Evolutionary conservation across 1,139 yeast species (phyloP), one percentile per base, ranked within the genome.

Genomic region (Wickerhamiella infanticola): DNA sequence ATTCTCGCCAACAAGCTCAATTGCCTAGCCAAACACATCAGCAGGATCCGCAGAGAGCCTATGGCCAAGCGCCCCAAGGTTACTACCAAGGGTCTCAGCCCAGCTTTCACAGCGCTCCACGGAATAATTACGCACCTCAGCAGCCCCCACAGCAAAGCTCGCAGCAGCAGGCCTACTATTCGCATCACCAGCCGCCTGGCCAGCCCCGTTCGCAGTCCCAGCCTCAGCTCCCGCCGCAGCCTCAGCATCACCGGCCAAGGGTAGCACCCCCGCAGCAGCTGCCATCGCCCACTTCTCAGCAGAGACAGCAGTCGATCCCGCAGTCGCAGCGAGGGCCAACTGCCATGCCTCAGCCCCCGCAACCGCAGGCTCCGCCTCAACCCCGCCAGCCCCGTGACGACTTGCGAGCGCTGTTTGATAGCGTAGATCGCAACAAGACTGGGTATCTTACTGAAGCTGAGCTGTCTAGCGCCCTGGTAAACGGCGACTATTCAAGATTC

Each of bases 371-470:
- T 24, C 48, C 13, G 27, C 29, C 24, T 25, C 44, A 3, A 29
- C 37, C 35, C 7, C 23, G 26, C 6, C 39, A 35, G 24, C n/a
- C 26, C 7, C 43, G 18, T 5, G 29, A 33, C 18, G 57, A 75
- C 53, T 64, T 76, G 47, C 63, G 76, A 39, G 65, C 72, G 5
- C 69, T 76, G 9, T 77, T 77, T 54, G 77, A 73, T 47, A 70
- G 70, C 48, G 79, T 74, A 2, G 82, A 77, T 55, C 57, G 66
- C 24, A 68, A 74, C 54, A 64, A 66, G 42, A 72, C 74, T 37
- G 88, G 88, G 0, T 64, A 62, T 47, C 68, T 81, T 40, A 72
- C 79, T 2, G 77, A 76, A 43, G 61, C 62, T 13, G 90, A 81
- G 61, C 67, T 81, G 47, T 70, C 80, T 1, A 63, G 67, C 47